phyloP scores from a whole-genome alignment of 83 land plant species.

The Thuja plicata region DNA sequence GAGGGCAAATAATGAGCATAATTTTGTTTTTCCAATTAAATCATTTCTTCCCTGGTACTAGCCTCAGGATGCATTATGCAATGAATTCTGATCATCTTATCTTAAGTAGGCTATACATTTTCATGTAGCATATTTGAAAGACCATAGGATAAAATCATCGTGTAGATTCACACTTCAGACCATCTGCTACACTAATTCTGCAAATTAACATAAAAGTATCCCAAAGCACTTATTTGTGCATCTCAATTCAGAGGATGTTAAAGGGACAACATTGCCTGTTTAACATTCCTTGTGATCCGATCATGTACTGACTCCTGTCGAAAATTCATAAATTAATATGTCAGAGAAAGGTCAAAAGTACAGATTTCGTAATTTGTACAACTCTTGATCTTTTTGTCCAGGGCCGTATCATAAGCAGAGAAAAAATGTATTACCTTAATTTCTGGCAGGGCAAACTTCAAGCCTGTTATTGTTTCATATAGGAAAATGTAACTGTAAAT shows the following conservation, averaged over 20 bases:
- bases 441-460: constrained; percentile 53
- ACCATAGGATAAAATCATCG: background rate
- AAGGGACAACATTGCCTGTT: constrained; percentile 21
- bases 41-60: background rate
- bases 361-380: background rate
- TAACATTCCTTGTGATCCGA: constrained; percentile 58
- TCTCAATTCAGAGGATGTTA: background rate
- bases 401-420: background rate
- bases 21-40: background rate
- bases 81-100: too few species aligned
- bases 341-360: background rate
- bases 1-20: background rate
- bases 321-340: background rate
- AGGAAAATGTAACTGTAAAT: constrained; percentile 80
- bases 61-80: too few species aligned
- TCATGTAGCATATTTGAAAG: too few species aligned
- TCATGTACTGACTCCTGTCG: constrained; percentile 58
- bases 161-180: background rate
- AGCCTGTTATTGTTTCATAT: constrained; percentile 83
- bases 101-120: too few species aligned
- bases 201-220: background rate
- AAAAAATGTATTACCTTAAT: constrained; percentile 36
- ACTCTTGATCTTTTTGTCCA: background rate
- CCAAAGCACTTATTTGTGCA: background rate
- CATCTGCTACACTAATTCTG: background rate